Conservation (phyloP, 192 early-diverging fungal genomes). For the Spizellomyces sp. region DNA sequence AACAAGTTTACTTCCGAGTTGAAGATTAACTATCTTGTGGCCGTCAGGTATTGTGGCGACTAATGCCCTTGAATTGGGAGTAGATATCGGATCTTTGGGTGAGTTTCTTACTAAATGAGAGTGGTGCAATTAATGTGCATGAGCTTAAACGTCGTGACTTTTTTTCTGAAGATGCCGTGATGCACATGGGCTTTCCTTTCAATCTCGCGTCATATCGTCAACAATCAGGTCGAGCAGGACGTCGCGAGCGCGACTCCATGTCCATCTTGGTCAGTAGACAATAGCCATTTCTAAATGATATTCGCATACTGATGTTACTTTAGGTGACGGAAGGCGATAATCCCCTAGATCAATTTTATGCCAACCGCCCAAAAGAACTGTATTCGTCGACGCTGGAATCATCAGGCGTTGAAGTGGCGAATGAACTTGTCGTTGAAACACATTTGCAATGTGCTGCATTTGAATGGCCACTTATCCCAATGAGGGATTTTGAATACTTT, state of each 20-base stretch:
- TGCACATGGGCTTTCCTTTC: conserved; percentile 76
- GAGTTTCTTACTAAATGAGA: background rate
- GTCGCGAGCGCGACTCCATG: conserved; percentile 58
- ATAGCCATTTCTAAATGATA: background rate
- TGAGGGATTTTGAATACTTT: conserved; percentile 14
- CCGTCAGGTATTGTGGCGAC: conserved; percentile 65
- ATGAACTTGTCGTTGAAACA: conserved; percentile 45
- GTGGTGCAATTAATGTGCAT: background rate
- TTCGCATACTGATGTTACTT: background rate
- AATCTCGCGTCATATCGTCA: conserved; percentile 63
- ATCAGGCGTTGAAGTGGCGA: conserved; percentile 40
- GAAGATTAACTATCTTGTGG: conserved; percentile 4
- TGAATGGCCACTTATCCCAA: conserved; percentile 46
- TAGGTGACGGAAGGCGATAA: conserved; percentile 45
- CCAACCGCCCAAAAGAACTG: conserved; percentile 46
- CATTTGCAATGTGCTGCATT: conserved; percentile 77
- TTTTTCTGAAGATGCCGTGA: conserved; percentile 58
- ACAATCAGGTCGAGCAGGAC: conserved; percentile 77
- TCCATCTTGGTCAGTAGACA: conserved; percentile 57
- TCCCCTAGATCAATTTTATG: conserved; percentile 61
- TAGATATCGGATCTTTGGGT: conserved; percentile 69
- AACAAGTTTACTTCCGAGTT: background rate
- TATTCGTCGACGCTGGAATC: conserved; percentile 45
- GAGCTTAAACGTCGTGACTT: background rate
- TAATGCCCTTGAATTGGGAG: conserved; percentile 80